Evolutionary conservation across 139 green algal species (phyloP), one percentile per base, ranked within the genome.

Genomic region (Chlamydomonas sp.): DNA sequence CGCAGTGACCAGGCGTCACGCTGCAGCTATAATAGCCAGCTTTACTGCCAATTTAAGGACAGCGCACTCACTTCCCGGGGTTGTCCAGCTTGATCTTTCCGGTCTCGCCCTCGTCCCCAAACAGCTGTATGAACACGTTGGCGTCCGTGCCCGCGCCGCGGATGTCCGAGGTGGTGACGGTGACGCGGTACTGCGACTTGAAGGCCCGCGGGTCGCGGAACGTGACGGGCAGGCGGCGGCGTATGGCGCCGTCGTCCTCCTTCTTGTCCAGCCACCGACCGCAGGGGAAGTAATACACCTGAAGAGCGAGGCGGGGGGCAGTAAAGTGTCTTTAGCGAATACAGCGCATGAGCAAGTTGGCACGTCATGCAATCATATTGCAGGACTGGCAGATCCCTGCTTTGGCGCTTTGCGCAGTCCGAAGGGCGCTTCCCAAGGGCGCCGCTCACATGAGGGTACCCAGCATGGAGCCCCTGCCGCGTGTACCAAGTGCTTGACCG

Each of bases 61-160:
- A 12, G 64, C 64, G 17, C 5, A 79, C 79, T 83, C 74, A 92
- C 83, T 89, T 90, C 4, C 80, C 74, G 8, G 78, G 86, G 73
- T 91, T 90, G 76, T 91, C 85, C 57, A 92, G 84, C 2, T 84
- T 83, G 20, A 93, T 82, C 12, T 67, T 77, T 5, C 89, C 90
- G 4, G 92, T 95, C 57, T 91, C 63, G 1, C 83, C 89, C 72
- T 93, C 68, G 0, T 92, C 85, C 4, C 94, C 95, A 17, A 88
- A 85, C 7, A 97, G 83, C 60, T 90, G 84, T 15, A 96, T 89
- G 80, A 92, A 95, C 66, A 97, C 94, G 63, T 95, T 95, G 57
- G 92, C 92, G 76, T 94, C 91, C 7, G 94, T 96, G 67, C 93
- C 93, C 6, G 93, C 89, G 17, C 92, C 90, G 0, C 88, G 71